Base-by-base conservation (phyloP, 2,329 filamentous ascomycete species). In the Epichloe bromicola region DNA sequence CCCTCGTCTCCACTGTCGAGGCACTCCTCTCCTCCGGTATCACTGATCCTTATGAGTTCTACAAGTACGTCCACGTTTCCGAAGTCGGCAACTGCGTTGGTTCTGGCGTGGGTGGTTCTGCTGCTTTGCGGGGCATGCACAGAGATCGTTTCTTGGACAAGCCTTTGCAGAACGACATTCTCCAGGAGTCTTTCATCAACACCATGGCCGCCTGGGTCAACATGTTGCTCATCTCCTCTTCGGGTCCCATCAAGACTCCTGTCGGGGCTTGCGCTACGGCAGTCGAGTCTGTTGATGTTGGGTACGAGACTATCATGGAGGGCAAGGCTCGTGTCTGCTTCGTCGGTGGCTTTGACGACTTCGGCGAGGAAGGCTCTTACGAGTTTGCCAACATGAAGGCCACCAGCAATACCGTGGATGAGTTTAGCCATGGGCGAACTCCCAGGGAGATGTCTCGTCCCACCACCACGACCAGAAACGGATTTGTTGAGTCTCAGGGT, bases 371-470 rank as follows among this genome's bases (percentile, higher is more conserved):
- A 72, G 94, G 93, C 49, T 98, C 93, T 1, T 98, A 96, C 65
- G 93, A 98, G 70, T 98, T 98, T 67, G 93, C 93, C 75, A 98
- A 98, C 76, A 98, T 98, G 93, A 95, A 95, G 73, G 93, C 93
- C 53, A 98, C 93, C 51, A 96, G 90, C 79, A 98, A 97, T 65
- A 90, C 91, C 26, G 86, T 96, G 55, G 90, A 97, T 59, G 94
- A 98, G 68, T 88, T 98, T 60, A 88, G 83, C 10, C 93, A 97
- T 63, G 93, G 93, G 46, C 88, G 93, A 58, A 97, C 93, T 47
- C 91, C 93, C 12, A 82, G 84, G 69, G 93, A 98, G 71, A 98
- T 98, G 93, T 98, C 94, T 34, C 85, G 93, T 55, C 93, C 93
- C 4, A 94, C 90, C 5, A 98, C 93, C 43, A 98, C 93, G 3